Evolutionary conservation across 83 land plant species (phyloP).

Genomic region (Picea abies): DNA sequence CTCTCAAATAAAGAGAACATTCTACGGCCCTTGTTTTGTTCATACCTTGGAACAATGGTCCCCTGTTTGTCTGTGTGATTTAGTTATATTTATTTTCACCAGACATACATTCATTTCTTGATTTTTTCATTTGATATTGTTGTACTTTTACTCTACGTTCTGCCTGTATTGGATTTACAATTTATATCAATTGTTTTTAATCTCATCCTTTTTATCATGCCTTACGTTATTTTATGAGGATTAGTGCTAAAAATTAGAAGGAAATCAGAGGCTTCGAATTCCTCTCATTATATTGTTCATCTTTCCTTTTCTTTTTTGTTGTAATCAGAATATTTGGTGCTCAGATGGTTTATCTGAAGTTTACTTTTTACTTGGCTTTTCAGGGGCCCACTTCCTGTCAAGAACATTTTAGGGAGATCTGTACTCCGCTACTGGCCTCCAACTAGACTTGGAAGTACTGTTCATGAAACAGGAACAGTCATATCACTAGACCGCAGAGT

Average conservation of each 20-base stretch:
- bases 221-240: not conserved
- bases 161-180: no score
- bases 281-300: not conserved
- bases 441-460: constrained; percentile 69
- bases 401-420: constrained; percentile 88
- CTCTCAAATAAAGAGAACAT: no score
- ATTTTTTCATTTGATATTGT: not conserved
- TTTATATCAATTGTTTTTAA: not conserved
- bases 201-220: not conserved
- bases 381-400: constrained; percentile 96
- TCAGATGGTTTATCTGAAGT: not conserved
- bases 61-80: not conserved
- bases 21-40: no score
- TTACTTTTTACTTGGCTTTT: constrained; percentile 18
- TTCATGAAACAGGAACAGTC: constrained; percentile 32
- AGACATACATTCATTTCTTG: not conserved
- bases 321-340: not conserved
- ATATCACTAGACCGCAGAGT: not conserved
- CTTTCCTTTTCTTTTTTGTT: not conserved
- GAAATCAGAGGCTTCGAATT: not conserved
- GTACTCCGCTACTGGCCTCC: constrained; percentile 97
- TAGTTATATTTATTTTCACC: not conserved
- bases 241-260: not conserved
- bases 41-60: no score
- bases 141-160: no score